Base-by-base conservation (phyloP, 2,329 filamentous ascomycete species). In the Xenoacremonium recifei region DNA sequence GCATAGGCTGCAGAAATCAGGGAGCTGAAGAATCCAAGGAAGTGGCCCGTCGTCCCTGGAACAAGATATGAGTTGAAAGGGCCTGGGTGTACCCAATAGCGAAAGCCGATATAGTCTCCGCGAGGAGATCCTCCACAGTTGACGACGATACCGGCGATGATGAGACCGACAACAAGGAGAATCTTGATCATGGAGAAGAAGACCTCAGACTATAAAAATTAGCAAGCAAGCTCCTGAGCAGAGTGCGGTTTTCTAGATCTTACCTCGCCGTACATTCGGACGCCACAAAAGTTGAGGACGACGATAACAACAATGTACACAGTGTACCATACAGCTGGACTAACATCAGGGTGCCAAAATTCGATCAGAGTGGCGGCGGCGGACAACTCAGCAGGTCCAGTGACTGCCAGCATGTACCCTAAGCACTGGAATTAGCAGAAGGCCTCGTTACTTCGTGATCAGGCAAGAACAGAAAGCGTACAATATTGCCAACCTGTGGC, bases 171-270 rank as follows among this genome's bases (percentile, higher is more conserved):
- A 45, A 82, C 80, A 42, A 74, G 75, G 47, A 80, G 68, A 32
- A 83, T 67, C 63, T 83, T 83, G 63, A 81, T 70, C 35, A 70
- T 73, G 18, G 77, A 74, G 47, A 82, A 80, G 68, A 75, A 76
- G 57, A 83, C 82, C 57, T 83, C 79, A 35, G 76, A n/a, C n/a
- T n/a, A n/a, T n/a, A n/a, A n/a, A n/a, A n/a, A n/a, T n/a, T n/a
- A n/a, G n/a, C n/a, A n/a, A n/a, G n/a, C n/a, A n/a, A n/a, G n/a
- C n/a, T n/a, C n/a, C n/a, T n/a, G n/a, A n/a, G n/a, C n/a, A n/a
- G n/a, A n/a, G n/a, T n/a, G n/a, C n/a, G n/a, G n/a, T n/a, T n/a
- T n/a, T n/a, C n/a, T n/a, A n/a, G n/a, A n/a, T n/a, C n/a, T n/a
- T n/a, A n/a, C 71, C 60, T 83, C 79, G 33, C 79, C 79, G 53